Percentiles rank a stretch among this genome's conserved stretches.
Evolutionary conservation across 257 asterid genomes (phyloP).

Genomic region (Solanum pinnatisectum): DNA sequence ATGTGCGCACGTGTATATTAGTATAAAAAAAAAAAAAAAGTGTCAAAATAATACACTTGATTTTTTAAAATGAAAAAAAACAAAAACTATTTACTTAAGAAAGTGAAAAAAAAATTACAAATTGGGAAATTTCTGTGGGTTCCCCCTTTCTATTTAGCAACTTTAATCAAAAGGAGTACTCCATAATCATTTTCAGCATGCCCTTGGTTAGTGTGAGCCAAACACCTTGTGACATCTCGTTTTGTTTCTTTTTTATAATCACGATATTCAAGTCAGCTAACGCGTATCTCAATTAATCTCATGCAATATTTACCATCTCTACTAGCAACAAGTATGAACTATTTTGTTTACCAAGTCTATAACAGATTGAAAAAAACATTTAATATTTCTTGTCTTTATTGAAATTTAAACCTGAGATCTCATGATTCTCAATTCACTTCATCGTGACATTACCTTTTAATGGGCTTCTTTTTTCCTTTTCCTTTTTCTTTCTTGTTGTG

Average conservation of each 20-base stretch:
- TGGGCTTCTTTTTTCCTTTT: neutral
- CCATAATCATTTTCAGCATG: neutral
- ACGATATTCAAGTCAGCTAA: accelerated
- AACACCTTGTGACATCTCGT: neutral
- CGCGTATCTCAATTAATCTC: accelerated
- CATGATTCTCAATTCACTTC: neutral
- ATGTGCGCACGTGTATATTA: no score
- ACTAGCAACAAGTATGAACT: neutral
- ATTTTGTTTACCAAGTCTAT: neutral
- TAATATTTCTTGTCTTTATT: neutral
- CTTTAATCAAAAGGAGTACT: neutral
- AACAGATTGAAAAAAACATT: neutral
- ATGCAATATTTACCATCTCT: neutral
- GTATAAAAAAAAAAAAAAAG: no score
- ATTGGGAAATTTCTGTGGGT: no score
- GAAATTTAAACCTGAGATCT: neutral
- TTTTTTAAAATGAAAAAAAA: no score
- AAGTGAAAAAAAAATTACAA: no score
- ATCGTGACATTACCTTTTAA: neutral
- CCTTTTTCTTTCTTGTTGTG: neutral
- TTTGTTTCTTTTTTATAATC: neutral
- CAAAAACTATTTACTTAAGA: no score
- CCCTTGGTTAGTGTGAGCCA: neutral
- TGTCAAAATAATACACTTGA: no score
- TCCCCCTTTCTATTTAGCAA: neutral